Base-by-base conservation (phyloP, 768 basidiomycete species). In the Sarcodon sp. region DNA sequence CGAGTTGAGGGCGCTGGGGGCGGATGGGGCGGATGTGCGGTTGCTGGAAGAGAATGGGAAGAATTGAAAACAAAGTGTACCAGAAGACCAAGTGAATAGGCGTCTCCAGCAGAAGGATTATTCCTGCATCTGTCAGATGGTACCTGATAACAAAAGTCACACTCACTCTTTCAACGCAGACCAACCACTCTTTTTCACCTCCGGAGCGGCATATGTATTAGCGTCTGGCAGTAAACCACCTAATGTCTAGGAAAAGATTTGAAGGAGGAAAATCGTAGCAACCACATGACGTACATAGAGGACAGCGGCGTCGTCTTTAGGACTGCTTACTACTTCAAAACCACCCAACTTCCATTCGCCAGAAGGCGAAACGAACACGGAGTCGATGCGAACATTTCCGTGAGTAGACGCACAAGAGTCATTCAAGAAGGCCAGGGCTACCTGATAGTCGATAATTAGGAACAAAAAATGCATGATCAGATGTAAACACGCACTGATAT, bases 281-380 rank as follows among this genome's bases (percentile, higher is more conserved):
- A 52, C 49, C 35, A 44, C 56, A 54, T 57, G 55, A 66, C 84
- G 64, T 66, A 92, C 90, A 70, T 87, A 94, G 59, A 92, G 67
- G 12, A 87, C 75, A 33, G 86, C 77, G 41, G 70, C 62, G 11
- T 87, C 80, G 46, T 97, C 93, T 55, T 80, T 86, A 7, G 83
- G 74, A 54, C 75, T 87, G 55, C 89, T 91, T 52, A 96, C 63
- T 0, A 94, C 66, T 57, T 99, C 96, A 58, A 98, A 92, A 0
- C 94, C 94, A 15, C 89, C 93, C 7, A 99, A 68, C 59, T 88
- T 88, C 96, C 94, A 98, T 67, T 99, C 96, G 5, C 94, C 89
- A 0, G 90, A 87, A 0, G 84, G 82, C 0, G 94, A 90, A 46
- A 96, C 78, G 59, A 96, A 97, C 50, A 97, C 77, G 1, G 87